Evolutionary conservation across 2,329 filamentous ascomycete species (phyloP), one percentile per base, ranked within the genome.

Genomic region (Colletotrichum tamarilloi): DNA sequence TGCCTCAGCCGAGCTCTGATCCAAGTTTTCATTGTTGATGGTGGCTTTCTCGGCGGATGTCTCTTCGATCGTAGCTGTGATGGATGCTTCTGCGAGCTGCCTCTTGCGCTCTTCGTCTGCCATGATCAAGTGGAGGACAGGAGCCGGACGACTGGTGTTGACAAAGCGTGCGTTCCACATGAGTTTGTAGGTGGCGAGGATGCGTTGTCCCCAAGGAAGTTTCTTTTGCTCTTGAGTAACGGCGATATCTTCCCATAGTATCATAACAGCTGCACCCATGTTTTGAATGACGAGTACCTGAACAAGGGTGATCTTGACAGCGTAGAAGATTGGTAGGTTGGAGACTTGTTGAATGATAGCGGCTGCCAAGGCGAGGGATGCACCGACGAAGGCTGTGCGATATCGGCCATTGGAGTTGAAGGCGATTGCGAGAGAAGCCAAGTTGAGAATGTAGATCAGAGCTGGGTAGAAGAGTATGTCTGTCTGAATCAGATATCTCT

Each of bases 191-290:
- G 62, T 73, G 4, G 46, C 60, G 16, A 60, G 19, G 7, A 49
- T 28, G 4, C 68, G 67, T 5, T 14, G 14, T 5, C n/a, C 19
- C 71, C 71, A 71, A 0, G 59, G 30, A 16, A 69, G 59, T n/a
- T 4, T 42, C 59, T 59, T 69, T 32, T 72, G 69, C 30, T 72
- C 66, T 14, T 69, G 66, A 6, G 69, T 72, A n/a, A 72, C 59
- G 6, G 62, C 67, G 58, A 72, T 64, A 26, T 53, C 42, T 14
- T 72, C 69, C 19, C 69, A 62, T 9, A 72, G 30, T 4, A 72
- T 30, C 69, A 72, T 72, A 16, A 72, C 66, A 19, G 63, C 66
- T 7, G 69, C 42, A 2, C 66, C 69, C 38, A 63, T 35, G 53
- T 53, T 55, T 11, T 72, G 69, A 16, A 72, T 56, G n/a, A 46